Evolutionary conservation across 768 basidiomycete species (phyloP), one percentile per base, ranked within the genome.

Genomic region (Polyporus arcularius): DNA sequence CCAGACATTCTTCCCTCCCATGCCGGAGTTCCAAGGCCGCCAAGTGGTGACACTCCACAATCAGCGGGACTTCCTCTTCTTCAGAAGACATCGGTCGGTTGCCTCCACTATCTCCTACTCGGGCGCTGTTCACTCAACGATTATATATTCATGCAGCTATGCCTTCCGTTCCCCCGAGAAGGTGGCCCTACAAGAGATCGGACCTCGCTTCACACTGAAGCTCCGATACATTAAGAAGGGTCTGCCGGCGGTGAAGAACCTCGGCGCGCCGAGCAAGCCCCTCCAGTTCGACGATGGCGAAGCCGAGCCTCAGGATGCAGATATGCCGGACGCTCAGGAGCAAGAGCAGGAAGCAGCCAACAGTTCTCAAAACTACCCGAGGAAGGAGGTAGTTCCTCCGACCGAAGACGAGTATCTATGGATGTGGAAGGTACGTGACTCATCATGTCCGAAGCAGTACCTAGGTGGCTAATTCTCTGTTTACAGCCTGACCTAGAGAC

Each of bases 1-100:
- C 76, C 96, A 97, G 68, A 95, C 95, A 1, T 83, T 95, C 21
- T 98, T 98, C 78, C 97, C 97, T 16, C 94, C 92, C 7, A 78
- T 96, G 63, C 94, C 95, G 0, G 92, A 97, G 72, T 98, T 97
- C 70, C 89, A 94, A 75, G 97, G 97, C 38, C 79, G 97, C 32
- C 97, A 99, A 74, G 96, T 98, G 10, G 96, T 98, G 12, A 97
- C 96, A 3, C 79, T 98, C 18, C 97, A 98, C 71, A 98, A 98
- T 70, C 95, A 97, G 72, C 85, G 97, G 49, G 97, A 99, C 77
- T 99, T 98, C 75, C 76, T 99, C 58, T 99, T 99, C 79, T 96
- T 99, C 79, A 80, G 97, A 64, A 81, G 97, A 59, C 97, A 98
- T 79, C 85, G 97, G 88, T 96, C 61, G 54, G 84, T 70, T 35